phyloP scores from a whole-genome alignment of 495 filamentous ascomycete species.

The Staphylotrichum longicolle region DNA sequence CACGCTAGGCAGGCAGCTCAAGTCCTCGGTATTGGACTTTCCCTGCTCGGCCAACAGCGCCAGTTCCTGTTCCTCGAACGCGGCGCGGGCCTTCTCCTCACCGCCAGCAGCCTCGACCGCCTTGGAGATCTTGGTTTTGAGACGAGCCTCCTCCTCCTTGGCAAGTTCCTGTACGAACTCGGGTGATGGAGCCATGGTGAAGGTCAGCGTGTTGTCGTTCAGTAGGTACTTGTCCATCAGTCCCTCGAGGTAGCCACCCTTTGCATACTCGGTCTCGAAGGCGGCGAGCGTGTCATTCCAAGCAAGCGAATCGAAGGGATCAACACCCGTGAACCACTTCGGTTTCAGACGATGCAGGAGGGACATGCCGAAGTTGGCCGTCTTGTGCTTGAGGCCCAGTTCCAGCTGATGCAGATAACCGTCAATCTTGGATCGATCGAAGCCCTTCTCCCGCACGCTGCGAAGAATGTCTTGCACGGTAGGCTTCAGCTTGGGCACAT shows the following conservation, averaged over 20 bases:
- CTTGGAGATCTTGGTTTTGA: slow-evolving; percentile 66
- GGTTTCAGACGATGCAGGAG: slow-evolving; percentile 84
- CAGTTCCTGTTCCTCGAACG: slow-evolving; percentile 72
- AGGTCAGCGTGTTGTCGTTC: slow-evolving; percentile 80
- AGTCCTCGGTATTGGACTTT: slow-evolving; percentile 73
- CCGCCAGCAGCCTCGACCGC: slow-evolving; percentile 65
- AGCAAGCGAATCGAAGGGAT: slow-evolving; percentile 84
- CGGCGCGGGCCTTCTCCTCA: slow-evolving; percentile 63
- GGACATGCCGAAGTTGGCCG: slow-evolving; percentile 86
- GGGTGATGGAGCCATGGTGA: slow-evolving; percentile 87
- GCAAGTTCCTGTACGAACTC: slow-evolving; percentile 70
- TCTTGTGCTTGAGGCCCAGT: slow-evolving; percentile 87
- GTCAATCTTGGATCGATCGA: slow-evolving; percentile 84
- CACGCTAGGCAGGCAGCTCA: slow-evolving; percentile 84
- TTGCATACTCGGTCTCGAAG: slow-evolving; percentile 69
- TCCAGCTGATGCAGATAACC: slow-evolving; percentile 93
- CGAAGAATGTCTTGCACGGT: slow-evolving; percentile 66
- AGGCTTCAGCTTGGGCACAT: slow-evolving; percentile 72
- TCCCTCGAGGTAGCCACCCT: slow-evolving; percentile 76
- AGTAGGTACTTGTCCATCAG: slow-evolving; percentile 87
- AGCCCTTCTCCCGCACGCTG: slow-evolving; percentile 66
- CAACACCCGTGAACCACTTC: slow-evolving; percentile 90
- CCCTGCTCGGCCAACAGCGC: slow-evolving; percentile 79
- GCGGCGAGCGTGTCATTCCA: slow-evolving; percentile 83
- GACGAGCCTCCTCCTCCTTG: slow-evolving; percentile 70